Evolutionary conservation across 2,329 filamentous ascomycete genomes (phyloP).

Genomic region (Xenoacremonium recifei): DNA sequence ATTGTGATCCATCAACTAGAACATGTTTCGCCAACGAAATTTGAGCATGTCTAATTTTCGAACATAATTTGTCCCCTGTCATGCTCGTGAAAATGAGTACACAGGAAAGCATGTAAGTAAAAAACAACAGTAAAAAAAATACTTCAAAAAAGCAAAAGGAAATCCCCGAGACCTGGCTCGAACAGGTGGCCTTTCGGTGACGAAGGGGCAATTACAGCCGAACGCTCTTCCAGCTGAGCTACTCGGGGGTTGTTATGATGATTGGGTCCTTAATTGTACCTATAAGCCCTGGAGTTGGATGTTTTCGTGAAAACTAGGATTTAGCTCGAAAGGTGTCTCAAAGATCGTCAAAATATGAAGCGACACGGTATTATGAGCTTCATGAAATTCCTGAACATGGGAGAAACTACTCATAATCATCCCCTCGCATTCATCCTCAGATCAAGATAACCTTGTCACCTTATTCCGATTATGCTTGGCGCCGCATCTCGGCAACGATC

Average conservation of each 20-base stretch:
- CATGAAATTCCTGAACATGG: not conserved
- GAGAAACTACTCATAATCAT: too few species aligned
- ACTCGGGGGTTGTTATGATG: constrained; percentile 13
- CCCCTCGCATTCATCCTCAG: not conserved
- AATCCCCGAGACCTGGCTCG: constrained; percentile 21
- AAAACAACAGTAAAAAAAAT: not conserved
- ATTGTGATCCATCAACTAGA: too few species aligned
- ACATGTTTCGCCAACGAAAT: too few species aligned
- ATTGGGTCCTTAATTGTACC: not conserved
- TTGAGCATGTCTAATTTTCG: too few species aligned
- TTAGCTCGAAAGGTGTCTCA: not conserved
- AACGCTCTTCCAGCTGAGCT: constrained; percentile 20
- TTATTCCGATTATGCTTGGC: too few species aligned
- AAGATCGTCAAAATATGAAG: not conserved
- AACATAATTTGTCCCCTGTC: too few species aligned
- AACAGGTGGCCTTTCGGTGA: constrained; percentile 21
- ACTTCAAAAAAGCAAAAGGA: constrained; percentile 2
- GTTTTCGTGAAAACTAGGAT: not conserved
- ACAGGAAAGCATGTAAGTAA: too few species aligned
- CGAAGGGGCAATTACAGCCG: constrained; percentile 13
- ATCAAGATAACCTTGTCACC: too few species aligned
- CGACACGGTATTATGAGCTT: not conserved
- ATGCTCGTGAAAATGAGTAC: too few species aligned
- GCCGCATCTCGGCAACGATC: too few species aligned
- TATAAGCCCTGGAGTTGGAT: not conserved